phyloP scores from a whole-genome alignment of 495 filamentous ascomycete genomes.

The Mycothermus thermophilus region DNA sequence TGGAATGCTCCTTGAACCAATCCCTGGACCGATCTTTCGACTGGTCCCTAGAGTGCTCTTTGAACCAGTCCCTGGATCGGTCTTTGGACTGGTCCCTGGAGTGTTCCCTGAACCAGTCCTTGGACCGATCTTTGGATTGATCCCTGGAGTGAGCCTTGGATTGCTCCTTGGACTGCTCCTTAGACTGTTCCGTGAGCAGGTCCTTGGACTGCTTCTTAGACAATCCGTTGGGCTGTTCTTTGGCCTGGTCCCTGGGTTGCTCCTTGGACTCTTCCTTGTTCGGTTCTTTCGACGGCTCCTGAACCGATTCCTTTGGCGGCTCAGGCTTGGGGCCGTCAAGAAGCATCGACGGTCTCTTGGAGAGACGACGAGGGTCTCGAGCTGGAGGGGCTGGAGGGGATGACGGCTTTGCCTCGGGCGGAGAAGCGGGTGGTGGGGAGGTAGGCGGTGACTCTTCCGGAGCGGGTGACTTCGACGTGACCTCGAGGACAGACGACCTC shows the following conservation, averaged over 20 bases:
- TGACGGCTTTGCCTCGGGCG: not conserved
- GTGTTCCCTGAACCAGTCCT: too few species aligned
- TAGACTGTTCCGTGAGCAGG: too few species aligned
- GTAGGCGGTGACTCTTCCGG: not conserved
- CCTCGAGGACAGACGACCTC: not conserved
- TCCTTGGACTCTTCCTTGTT: conserved; percentile 5
- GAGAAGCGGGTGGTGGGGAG: not conserved
- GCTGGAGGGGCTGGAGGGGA: conserved; percentile 12
- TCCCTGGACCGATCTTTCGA: too few species aligned
- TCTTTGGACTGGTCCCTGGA: too few species aligned
- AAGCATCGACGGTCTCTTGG: conserved; percentile 9
- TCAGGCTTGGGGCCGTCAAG: conserved; percentile 8
- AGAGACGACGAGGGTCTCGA: conserved; percentile 19
- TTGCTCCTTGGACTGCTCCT: too few species aligned
- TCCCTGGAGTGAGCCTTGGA: too few species aligned
- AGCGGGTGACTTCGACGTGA: conserved; percentile 4
- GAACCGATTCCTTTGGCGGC: conserved; percentile 6
- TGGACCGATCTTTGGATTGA: too few species aligned
- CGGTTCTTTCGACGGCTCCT: not conserved
- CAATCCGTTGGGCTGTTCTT: too few species aligned
- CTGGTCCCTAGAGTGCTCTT: too few species aligned
- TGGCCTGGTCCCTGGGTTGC: too few species aligned
- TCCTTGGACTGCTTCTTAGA: conserved; percentile 3
- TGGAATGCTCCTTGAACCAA: too few species aligned
- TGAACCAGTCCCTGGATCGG: too few species aligned